A percentile compares a stretch with the other conserved stretches of the same genome.
phyloP scores from a whole-genome alignment of 139 green algal genomes.

The Desmodesmus armatus region DNA sequence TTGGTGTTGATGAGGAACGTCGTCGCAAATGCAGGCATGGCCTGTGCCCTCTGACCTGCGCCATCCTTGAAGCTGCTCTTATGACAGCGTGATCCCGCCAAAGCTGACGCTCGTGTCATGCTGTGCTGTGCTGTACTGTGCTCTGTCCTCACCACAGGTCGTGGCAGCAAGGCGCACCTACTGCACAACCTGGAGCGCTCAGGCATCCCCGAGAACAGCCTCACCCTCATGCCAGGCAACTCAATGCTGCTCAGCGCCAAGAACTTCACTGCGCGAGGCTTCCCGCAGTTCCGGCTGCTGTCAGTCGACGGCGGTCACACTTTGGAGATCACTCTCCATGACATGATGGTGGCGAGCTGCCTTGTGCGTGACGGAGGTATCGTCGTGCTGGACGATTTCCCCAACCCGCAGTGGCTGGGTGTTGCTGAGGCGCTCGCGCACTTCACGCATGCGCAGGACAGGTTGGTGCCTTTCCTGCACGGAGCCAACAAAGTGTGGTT shows the following conservation, averaged over 20 bases:
- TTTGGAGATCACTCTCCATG: conserved; percentile 32
- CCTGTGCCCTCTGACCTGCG: too few relatives aligned
- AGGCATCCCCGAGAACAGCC: conserved; percentile 21
- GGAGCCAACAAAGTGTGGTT: conserved; percentile 46
- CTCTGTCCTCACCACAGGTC: background rate
- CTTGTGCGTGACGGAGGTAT: conserved; percentile 30
- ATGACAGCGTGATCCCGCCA: too few relatives aligned
- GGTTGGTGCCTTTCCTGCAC: conserved; percentile 44
- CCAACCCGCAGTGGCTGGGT: conserved; percentile 24
- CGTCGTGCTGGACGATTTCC: conserved; percentile 42
- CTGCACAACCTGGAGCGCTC: background rate
- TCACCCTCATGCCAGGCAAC: background rate
- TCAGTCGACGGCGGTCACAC: conserved; percentile 46
- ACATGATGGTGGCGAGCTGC: conserved; percentile 45
- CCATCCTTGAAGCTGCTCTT: too few relatives aligned
- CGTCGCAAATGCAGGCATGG: too few relatives aligned
- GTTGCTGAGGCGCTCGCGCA: conserved; percentile 34
- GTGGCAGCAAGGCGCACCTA: conserved; percentile 23
- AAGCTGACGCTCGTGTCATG: too few relatives aligned
- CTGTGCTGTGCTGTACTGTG: background rate
- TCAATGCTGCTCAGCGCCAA: conserved; percentile 5
- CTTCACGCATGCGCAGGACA: conserved; percentile 23
- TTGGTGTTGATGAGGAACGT: too few relatives aligned
- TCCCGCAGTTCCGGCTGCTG: conserved; percentile 27
- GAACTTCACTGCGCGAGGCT: conserved; percentile 8